phyloP scores from a whole-genome alignment of 2,329 filamentous ascomycete species.

The Xylariaceae sp. region DNA sequence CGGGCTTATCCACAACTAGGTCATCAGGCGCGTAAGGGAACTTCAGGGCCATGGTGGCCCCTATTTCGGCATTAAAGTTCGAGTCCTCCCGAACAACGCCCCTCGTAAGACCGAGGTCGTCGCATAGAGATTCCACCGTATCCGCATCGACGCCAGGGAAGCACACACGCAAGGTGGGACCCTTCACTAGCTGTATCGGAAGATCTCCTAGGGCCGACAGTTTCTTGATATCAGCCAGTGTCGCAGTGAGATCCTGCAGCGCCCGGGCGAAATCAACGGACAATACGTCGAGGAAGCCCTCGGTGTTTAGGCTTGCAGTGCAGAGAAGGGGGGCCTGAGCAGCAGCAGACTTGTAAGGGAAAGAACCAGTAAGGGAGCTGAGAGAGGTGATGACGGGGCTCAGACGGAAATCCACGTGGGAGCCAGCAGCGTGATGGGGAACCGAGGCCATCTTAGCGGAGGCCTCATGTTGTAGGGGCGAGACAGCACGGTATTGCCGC shows the following conservation, averaged over 20 bases:
- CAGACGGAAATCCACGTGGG: constrained; percentile 82
- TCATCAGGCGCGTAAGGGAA: constrained; percentile 76
- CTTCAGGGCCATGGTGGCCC: constrained; percentile 66
- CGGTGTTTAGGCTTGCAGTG: constrained; percentile 64
- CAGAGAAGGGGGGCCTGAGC: constrained; percentile 38
- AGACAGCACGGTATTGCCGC: constrained; percentile 74
- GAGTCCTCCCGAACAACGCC: constrained; percentile 73
- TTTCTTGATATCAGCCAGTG: constrained; percentile 75
- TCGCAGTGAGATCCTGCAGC: constrained; percentile 72
- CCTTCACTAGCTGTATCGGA: constrained; percentile 66
- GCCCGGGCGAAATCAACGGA: constrained; percentile 84
- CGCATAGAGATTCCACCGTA: constrained; percentile 75
- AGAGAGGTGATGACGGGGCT: constrained; percentile 88
- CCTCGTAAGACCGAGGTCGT: constrained; percentile 77
- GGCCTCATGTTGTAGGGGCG: constrained; percentile 66
- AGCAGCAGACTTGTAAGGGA: constrained; percentile 42
- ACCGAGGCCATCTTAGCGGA: constrained; percentile 59
- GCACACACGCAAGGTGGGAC: constrained; percentile 66
- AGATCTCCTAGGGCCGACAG: constrained; percentile 76
- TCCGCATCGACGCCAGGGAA: constrained; percentile 87
- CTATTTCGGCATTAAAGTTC: constrained; percentile 62
- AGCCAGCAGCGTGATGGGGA: constrained; percentile 58
- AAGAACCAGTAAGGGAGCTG: constrained; percentile 57
- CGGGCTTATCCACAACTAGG: constrained; percentile 23
- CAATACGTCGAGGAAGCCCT: constrained; percentile 78